Evolutionary conservation across 139 green algal genomes (phyloP), one percentile per base, ranked within the genome.

Genomic region (Astrephomene gubernaculifera): DNA sequence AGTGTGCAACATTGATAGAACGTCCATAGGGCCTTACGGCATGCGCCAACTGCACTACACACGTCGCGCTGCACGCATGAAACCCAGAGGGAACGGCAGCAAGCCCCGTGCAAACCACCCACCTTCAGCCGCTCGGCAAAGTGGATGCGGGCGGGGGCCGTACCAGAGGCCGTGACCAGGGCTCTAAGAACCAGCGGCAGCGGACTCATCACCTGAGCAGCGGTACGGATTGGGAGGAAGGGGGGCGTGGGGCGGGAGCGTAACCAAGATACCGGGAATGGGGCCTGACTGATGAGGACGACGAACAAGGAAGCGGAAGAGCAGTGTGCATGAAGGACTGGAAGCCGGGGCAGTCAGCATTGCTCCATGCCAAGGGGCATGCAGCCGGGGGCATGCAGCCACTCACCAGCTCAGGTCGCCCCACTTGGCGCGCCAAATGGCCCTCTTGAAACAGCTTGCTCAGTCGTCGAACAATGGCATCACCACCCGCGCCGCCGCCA

Each of bases 111-210:
- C 49, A 57, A 57, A 57, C 17, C 12, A 67, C 54, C 1, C 43
- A 65, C 78, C 75, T 91, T 94, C 39, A 87, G 33, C 0, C 82
- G 71, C 35, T 68, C 73, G 2, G 45, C 63, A 36, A 49, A 68
- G 12, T 79, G 44, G 44, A 79, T 49, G 27, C 61, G 49, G 0
- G 25, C 7, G 27, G 64, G 38, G 5, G 39, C 39, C 6, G 73
- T 67, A 31, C n/a, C 63, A 8, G 73, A 53, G 54, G 73, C 83
- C 9, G n/a, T 31, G 17, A 35, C 35, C 73, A 83, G 41, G 10
- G 81, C 69, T 21, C 38, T 21, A 8, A 87, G 81, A 29, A 19
- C 69, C 69, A 87, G 54, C 39, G 81, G 69, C 69, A 81, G 36
- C 33, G 45, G 69, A 52, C 69, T 25, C 49, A 43, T 10, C 19